Evolutionary conservation across 1,284 basidiomycete genomes (phyloP).

Genomic region (Microbotryum silenes-acaulis): DNA sequence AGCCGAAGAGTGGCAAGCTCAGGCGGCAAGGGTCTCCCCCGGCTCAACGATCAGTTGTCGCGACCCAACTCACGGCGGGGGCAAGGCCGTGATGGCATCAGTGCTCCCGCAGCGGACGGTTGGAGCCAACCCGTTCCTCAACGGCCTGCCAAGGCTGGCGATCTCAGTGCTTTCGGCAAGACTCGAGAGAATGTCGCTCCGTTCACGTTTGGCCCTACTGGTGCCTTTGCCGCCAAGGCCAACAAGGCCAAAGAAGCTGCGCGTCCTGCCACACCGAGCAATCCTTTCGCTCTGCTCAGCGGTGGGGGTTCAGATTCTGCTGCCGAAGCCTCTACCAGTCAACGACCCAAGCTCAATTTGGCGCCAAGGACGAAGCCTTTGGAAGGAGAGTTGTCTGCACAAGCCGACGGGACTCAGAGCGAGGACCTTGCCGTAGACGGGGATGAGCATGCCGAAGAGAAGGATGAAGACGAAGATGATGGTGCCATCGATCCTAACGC

Average conservation of each 20-base stretch:
- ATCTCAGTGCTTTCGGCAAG: constrained; percentile 80
- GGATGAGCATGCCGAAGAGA: constrained; percentile 42
- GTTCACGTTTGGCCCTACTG: constrained; percentile 26
- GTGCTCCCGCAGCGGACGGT: constrained; percentile 54
- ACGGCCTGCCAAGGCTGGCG: constrained; percentile 66
- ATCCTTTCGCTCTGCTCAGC: constrained; percentile 32
- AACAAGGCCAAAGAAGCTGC: constrained; percentile 25
- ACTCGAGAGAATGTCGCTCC: constrained; percentile 43
- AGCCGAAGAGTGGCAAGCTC: constrained; percentile 45
- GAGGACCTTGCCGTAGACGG: constrained; percentile 39
- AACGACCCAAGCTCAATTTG: constrained; percentile 67
- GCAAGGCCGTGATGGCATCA: constrained; percentile 56
- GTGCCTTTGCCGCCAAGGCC: constrained; percentile 26
- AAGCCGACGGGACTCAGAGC: neutral
- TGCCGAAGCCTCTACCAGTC: constrained; percentile 46
- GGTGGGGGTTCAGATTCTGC: constrained; percentile 20
- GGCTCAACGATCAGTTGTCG: constrained; percentile 51
- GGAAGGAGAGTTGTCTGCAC: constrained; percentile 29
- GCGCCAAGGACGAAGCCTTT: constrained; percentile 54
- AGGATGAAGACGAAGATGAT: constrained; percentile 43
- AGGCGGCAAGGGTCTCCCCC: constrained; percentile 43
- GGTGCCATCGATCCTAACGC: constrained; percentile 50
- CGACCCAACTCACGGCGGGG: constrained; percentile 81
- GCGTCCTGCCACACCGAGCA: constrained; percentile 26
- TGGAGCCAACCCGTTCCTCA: constrained; percentile 59